Evolutionary conservation across 2,329 filamentous ascomycete genomes (phyloP).

Genomic region (Ophiostoma himal-ulmi): DNA sequence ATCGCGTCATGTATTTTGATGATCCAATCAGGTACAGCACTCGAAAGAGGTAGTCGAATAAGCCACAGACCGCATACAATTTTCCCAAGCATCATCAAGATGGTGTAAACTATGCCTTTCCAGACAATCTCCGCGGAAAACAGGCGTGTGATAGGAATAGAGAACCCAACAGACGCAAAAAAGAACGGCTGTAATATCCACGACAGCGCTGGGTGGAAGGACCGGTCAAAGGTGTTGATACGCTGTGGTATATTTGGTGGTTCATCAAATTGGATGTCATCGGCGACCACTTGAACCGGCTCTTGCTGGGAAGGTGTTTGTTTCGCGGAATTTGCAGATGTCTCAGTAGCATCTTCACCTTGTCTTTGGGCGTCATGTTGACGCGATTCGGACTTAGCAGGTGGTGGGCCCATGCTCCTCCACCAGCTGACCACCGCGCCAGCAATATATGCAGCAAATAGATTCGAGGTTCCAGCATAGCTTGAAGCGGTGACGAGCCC

Average conservation of each 20-base stretch:
- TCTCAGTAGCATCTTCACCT: background rate
- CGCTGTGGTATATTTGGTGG: background rate
- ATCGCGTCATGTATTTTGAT: background rate
- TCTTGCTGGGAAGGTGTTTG: background rate
- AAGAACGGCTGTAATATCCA: conserved; percentile 64
- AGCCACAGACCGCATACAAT: conserved; percentile 53
- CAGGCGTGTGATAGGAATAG: conserved; percentile 67
- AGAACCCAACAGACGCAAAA: conserved; percentile 71
- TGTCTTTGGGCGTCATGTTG: background rate
- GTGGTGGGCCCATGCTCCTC: conserved; percentile 35
- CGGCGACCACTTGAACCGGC: background rate
- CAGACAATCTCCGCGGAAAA: conserved; percentile 60
- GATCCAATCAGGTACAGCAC: background rate
- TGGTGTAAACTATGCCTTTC: conserved; percentile 65
- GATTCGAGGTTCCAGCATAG: conserved; percentile 57
- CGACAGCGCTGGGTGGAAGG: conserved; percentile 38
- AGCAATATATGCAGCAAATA: conserved; percentile 59
- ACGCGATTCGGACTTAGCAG: background rate
- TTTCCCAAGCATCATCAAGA: conserved; percentile 63
- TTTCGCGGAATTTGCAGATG: background rate
- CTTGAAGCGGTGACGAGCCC: conserved; percentile 45
- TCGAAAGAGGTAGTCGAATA: conserved; percentile 20
- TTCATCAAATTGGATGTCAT: background rate
- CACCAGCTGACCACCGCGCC: conserved; percentile 57
- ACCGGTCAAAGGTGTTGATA: conserved; percentile 35